Evolutionary conservation across 768 basidiomycete species (phyloP), one percentile per base, ranked within the genome.

Genomic region (Ramaria sp.): DNA sequence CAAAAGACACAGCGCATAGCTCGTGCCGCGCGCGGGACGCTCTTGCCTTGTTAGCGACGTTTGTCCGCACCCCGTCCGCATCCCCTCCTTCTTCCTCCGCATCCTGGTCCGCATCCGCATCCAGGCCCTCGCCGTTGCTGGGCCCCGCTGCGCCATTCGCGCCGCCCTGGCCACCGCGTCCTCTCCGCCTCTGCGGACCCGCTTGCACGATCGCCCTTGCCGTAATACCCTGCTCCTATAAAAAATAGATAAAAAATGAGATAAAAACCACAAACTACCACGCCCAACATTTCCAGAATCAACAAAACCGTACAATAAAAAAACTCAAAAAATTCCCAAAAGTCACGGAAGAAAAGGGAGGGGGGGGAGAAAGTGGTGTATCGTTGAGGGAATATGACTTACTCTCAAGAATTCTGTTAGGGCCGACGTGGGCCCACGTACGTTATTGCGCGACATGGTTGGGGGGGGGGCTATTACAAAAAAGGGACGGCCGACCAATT

Each of bases 381-480:
- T 25, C 18, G 9, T 15, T 50, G 24, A 13, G 25, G 18, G 15
- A 48, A 25, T 12, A 3, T n/a, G 24, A 66, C 71, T 27, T 56
- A 86, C 89, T 61, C 78, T 78, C 32, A 92, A 70, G 60, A 85
- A 92, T 58, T 88, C 86, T 34, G 89, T 90, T 12, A 92, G 68
- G 0, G 89, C 89, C 20, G 87, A 90, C 0, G 85, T 80, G 2
- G 90, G 89, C 0, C 90, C 89, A 12, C 84, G 78, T 41, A 91
- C 80, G 56, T 85, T 85, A 64, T 79, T 78, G 5, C 62, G 58
- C 38, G 60, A 61, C 60, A 61, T 61, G 12, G 15, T n/a, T n/a
- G n/a, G n/a, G n/a, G n/a, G n/a, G n/a, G n/a, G n/a, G n/a, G n/a
- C n/a, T n/a, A n/a, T n/a, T n/a, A n/a, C n/a, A n/a, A n/a, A n/a